Evolutionary conservation across 371 early-diverging fungal genomes (phyloP), one percentile per base, ranked within the genome.

Genomic region (Rhizomucor pusillus): DNA sequence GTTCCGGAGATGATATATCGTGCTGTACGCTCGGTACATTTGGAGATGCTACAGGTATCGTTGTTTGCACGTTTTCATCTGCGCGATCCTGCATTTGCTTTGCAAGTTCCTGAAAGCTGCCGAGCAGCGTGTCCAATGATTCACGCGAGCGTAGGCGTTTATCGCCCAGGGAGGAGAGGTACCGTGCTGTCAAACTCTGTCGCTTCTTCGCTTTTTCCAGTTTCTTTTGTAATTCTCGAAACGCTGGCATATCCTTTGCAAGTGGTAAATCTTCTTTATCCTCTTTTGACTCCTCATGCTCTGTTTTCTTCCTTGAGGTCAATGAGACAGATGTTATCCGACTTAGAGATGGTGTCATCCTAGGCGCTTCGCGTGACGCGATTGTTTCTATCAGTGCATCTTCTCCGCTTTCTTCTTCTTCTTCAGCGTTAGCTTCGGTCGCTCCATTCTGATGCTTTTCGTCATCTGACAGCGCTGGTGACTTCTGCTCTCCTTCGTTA

Each of bases 181-280:
- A 78, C 0, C 69, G 57, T 1, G 78, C 67, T 0, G 72, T 74
- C n/a, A 74, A 62, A 60, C 75, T 74, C 20, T 72, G 75, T 57
- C 78, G 55, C 39, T 78, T 78, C n/a, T 52, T 60, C 13, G 58
- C 56, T n/a, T 66, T 73, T 40, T 70, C 63, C 45, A 66, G 19
- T 12, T 73, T 72, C 24, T 59, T 56, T 29, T 70, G 65, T n/a
- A 68, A 45, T 34, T 60, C 62, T n/a, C 57, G 50, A 7, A 65
- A 58, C 0, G 67, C 65, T 10, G 54, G 56, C 23, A 53, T 49
- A 50, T 44, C 54, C 7, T 29, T 29, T 29, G 29, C 29, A 29
- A 29, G 29, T 29, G 29, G 29, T 7, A 29, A 29, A 29, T 29
- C 29, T 7, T 29, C 29, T 29, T 29, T 29, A 29, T 29, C 29